Evolutionary conservation across 179 eudicot genomes (phyloP), one percentile per base, ranked within the genome.

Genomic region (Camellia oleifera): DNA sequence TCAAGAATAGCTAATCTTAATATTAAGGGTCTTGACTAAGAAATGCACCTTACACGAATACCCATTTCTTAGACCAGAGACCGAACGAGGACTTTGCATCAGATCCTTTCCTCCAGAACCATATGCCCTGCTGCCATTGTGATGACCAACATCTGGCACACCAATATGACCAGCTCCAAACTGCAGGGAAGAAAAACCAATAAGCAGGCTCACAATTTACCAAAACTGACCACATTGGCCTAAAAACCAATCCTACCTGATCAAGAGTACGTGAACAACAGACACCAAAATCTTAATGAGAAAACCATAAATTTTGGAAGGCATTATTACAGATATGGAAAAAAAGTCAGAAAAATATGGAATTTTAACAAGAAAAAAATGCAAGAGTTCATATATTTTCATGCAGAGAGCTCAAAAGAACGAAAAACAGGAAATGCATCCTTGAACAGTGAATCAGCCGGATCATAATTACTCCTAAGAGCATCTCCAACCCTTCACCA

Each of bases 71-170:
- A 91, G 88, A 82, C 90, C 91, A 80, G 89, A 82, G 17, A 90
- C 87, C 45, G 93, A 93, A 71, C 84, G 88, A 7, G 94, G 93
- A 81, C 93, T 92, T 75, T 89, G 88, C 15, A 81, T 76, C 57
- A 65, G 82, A 77, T 90, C 92, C 77, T 85, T 93, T 4, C 67
- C 81, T 52, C 81, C 86, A 75, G 85, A 79, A 56, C 78, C 77
- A 77, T 85, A 80, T 8, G 80, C 87, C 81, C 87, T 84, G 77
- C 86, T 76, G 77, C 86, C 75, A 56, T 62, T 84, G 72, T 87
- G 90, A 79, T 83, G 91, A 73, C 89, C 83, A 40, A 87, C 81
- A 77, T 86, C 61, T 13, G 68, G 81, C 72, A 82, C 83, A 44
- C 83, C 90, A 32, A 79, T 82, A 72, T 88, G 88, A 74, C 81